Percentiles rank a stretch among this genome's conserved stretches.
Conservation (phyloP, 495 filamentous ascomycete species). For the Cryomyces antarcticus region DNA sequence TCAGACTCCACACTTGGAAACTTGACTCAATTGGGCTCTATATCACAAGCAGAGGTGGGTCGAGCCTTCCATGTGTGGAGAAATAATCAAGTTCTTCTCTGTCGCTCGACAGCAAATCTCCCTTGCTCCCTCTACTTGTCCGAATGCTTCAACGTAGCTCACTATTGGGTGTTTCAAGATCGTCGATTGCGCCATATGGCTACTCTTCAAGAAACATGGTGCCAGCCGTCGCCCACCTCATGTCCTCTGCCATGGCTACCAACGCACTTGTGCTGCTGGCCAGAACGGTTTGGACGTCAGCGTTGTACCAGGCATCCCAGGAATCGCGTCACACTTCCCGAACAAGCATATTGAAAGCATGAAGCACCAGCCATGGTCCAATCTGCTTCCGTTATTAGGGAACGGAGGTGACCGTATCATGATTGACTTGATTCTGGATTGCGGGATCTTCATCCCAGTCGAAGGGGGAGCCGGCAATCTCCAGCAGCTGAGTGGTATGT, state of each 20-base stretch:
- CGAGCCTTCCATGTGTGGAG: too few species aligned
- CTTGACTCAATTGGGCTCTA: slow-evolving; percentile 21
- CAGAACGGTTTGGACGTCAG: slow-evolving; percentile 13
- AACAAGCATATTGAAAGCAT: slow-evolving; percentile 52
- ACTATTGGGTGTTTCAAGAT: slow-evolving; percentile 31
- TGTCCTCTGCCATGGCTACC: slow-evolving; percentile 61
- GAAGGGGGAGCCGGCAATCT: slow-evolving; percentile 38
- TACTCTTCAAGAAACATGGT: slow-evolving; percentile 40
- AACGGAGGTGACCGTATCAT: slow-evolving; percentile 64
- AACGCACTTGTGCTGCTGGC: slow-evolving; percentile 16
- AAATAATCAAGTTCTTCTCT: background rate
- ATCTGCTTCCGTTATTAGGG: slow-evolving; percentile 49
- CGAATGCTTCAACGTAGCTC: slow-evolving; percentile 2
- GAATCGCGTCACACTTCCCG: slow-evolving; percentile 30
- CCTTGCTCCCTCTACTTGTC: background rate
- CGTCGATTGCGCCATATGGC: slow-evolving; percentile 64
- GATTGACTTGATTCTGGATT: slow-evolving; percentile 57
- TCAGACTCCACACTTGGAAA: slow-evolving; percentile 21
- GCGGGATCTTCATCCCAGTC: slow-evolving; percentile 53
- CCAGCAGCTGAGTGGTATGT: slow-evolving; percentile 60
- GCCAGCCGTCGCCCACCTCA: slow-evolving; percentile 38
- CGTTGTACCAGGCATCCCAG: slow-evolving; percentile 27
- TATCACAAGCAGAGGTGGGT: slow-evolving; percentile 40
- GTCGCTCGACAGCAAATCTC: slow-evolving; percentile 2
- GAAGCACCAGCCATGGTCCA: slow-evolving; percentile 52